These are phyloP conservation scores for Solioccasus polychromus DNA, from an alignment of 768 basidiomycete species.

Conservation along the genomic window DNA sequence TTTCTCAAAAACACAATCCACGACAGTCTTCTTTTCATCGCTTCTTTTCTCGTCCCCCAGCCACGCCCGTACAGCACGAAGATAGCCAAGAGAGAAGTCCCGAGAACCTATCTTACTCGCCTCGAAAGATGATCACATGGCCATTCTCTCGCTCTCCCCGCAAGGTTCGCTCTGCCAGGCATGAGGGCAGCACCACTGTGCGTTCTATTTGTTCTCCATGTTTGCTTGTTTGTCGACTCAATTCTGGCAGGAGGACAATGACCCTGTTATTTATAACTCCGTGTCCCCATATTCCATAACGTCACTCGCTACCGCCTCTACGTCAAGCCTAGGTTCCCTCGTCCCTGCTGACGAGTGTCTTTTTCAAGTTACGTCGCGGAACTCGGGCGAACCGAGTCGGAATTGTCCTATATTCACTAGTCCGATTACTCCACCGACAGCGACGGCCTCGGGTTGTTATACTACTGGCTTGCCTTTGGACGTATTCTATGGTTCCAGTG, in stretches of 20 bases:
- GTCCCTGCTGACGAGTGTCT: conserved; percentile 24
- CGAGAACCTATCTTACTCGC: conserved; percentile 12
- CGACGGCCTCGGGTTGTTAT: conserved; percentile 2
- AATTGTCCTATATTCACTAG: too few species aligned
- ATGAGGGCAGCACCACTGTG: conserved; percentile 13
- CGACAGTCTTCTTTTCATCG: conserved; percentile 28
- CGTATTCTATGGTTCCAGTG: neutral
- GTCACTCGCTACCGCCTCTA: conserved; percentile 22
- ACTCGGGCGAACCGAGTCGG: conserved; percentile 7
- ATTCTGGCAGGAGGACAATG: conserved; percentile 5
- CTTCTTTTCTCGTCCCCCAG: conserved; percentile 28
- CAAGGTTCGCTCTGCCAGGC: conserved; percentile 13
- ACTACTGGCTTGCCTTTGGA: conserved; percentile 2
- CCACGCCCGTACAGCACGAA: conserved; percentile 6
- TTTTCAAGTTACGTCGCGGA: conserved; percentile 17
- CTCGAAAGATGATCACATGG: conserved; percentile 30
- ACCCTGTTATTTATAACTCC: conserved; percentile 4
- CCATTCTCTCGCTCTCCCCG: conserved; percentile 28
- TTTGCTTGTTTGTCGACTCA: conserved; percentile 5
- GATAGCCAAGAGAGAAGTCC: conserved; percentile 5
- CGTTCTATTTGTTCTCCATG: neutral
- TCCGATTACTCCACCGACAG: too few species aligned
- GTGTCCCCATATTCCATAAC: conserved; percentile 11
- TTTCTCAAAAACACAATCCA: conserved; percentile 13
- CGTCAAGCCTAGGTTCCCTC: conserved; percentile 30